phyloP scores from a whole-genome alignment of 805 yeast genomes.

The Candida ipomoeae region DNA sequence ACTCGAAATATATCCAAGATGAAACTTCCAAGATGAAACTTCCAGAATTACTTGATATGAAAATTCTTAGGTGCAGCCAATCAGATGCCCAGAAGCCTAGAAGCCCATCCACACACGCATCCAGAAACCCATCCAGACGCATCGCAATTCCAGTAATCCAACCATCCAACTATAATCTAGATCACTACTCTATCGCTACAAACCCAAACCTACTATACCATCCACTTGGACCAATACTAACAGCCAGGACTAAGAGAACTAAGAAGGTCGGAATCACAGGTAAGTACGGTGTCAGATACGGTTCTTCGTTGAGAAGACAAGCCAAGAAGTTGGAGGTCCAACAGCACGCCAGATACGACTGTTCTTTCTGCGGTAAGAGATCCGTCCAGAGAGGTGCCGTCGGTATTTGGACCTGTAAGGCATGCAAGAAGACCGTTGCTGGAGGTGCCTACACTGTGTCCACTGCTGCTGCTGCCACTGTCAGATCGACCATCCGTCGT shows the following conservation, averaged over 20 bases:
- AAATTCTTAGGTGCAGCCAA: too few species aligned
- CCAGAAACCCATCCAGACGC: too few species aligned
- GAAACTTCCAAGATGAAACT: too few species aligned
- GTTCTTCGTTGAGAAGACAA: slow-evolving; percentile 99
- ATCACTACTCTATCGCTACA: too few species aligned
- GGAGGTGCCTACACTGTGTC: slow-evolving; percentile 99
- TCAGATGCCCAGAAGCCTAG: too few species aligned
- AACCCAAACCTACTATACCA: background rate
- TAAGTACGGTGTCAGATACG: slow-evolving; percentile 99
- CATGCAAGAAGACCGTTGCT: slow-evolving; percentile 95
- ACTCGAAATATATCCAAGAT: too few species aligned
- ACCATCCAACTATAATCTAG: too few species aligned
- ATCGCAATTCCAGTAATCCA: too few species aligned
- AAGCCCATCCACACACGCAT: too few species aligned
- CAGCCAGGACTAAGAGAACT: slow-evolving; percentile 96
- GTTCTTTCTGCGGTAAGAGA: slow-evolving; percentile 99
- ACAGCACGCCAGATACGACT: slow-evolving; percentile 98
- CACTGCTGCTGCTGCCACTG: slow-evolving; percentile 99
- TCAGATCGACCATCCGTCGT: slow-evolving; percentile 99
- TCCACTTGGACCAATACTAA: slow-evolving; percentile 25
- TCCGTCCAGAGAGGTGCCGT: slow-evolving; percentile 95
- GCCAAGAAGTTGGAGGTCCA: slow-evolving; percentile 98
- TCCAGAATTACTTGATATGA: too few species aligned
- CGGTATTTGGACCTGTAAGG: slow-evolving; percentile 98
- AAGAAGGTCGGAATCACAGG: slow-evolving; percentile 99